These are phyloP conservation scores for Chaetomium olivaceum DNA, from an alignment of 2,329 filamentous ascomycete species.

Conservation along the genomic window DNA sequence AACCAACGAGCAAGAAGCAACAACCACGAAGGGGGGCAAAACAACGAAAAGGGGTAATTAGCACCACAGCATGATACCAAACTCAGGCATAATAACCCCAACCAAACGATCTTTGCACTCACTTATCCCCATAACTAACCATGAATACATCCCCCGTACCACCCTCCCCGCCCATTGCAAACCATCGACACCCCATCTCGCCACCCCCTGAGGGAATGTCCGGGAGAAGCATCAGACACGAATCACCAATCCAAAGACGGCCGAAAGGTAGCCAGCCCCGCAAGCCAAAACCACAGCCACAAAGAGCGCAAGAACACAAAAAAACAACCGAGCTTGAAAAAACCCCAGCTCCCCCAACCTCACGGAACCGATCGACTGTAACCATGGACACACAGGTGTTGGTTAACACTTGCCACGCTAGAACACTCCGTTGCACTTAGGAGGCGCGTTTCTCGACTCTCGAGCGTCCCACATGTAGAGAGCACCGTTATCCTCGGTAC, in stretches of 20 bases:
- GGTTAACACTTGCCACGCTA: too few relatives aligned
- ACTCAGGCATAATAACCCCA: neutral
- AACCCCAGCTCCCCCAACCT: too few relatives aligned
- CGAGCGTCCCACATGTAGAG: too few relatives aligned
- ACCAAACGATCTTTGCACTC: neutral
- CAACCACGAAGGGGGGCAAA: neutral
- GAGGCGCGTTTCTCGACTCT: neutral
- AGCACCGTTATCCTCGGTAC: neutral
- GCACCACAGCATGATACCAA: neutral
- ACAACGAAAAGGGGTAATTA: neutral
- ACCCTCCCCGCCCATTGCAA: too few relatives aligned
- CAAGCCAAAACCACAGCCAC: too few relatives aligned
- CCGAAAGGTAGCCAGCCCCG: neutral
- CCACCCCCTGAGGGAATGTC: neutral
- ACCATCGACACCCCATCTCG: neutral
- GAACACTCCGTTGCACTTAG: neutral
- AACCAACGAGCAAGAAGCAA: neutral
- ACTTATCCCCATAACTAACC: neutral
- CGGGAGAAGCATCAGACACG: neutral
- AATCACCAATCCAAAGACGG: neutral
- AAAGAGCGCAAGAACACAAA: too few relatives aligned
- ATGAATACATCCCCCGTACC: too few relatives aligned
- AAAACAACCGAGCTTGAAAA: too few relatives aligned
- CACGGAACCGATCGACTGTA: too few relatives aligned
- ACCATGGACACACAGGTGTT: too few relatives aligned